Percentiles rank a stretch among this genome's conserved stretches.
These are phyloP conservation scores for Dujonia santamariae DNA, from an alignment of 1,139 yeast genomes.

Conservation along the genomic window DNA sequence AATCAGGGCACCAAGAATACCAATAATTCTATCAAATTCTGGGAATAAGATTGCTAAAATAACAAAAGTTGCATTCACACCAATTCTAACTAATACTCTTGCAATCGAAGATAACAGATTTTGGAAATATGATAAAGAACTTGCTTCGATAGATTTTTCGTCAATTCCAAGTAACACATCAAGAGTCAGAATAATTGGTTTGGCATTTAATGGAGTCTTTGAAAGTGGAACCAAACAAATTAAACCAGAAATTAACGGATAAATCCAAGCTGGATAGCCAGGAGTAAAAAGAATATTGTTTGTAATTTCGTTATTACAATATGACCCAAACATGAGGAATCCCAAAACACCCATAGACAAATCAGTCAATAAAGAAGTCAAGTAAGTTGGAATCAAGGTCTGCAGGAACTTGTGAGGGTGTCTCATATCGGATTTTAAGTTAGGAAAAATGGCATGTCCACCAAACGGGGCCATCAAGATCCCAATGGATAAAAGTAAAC, in stretches of 20 bases:
- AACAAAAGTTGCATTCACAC: slow-evolving; percentile 51
- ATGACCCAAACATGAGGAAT: slow-evolving; percentile 80
- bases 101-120: slow-evolving; percentile 7
- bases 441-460: slow-evolving; percentile 62
- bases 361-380: slow-evolving; percentile 71
- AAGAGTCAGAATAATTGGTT: slow-evolving; percentile 76
- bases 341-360: slow-evolving; percentile 76
- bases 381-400: slow-evolving; percentile 44
- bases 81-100: slow-evolving; percentile 31
- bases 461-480: slow-evolving; percentile 63
- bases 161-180: slow-evolving; percentile 29
- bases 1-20: slow-evolving; percentile 55
- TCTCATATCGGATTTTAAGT: slow-evolving; percentile 55
- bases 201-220: slow-evolving; percentile 81
- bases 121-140: slow-evolving; percentile 1
- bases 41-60: slow-evolving; percentile 52
- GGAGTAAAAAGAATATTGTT: slow-evolving; percentile 64
- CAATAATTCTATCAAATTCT: slow-evolving; percentile 55
- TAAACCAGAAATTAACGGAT: slow-evolving; percentile 60
- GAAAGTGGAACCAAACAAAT: slow-evolving; percentile 85
- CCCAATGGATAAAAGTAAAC: slow-evolving; percentile 50
- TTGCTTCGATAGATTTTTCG: neutral
- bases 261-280: slow-evolving; percentile 72
- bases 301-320: slow-evolving; percentile 79
- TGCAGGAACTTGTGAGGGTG: slow-evolving; percentile 46